Evolutionary conservation across 208 protist genomes (phyloP).

Genomic region (Wallacemonas sp.): DNA sequence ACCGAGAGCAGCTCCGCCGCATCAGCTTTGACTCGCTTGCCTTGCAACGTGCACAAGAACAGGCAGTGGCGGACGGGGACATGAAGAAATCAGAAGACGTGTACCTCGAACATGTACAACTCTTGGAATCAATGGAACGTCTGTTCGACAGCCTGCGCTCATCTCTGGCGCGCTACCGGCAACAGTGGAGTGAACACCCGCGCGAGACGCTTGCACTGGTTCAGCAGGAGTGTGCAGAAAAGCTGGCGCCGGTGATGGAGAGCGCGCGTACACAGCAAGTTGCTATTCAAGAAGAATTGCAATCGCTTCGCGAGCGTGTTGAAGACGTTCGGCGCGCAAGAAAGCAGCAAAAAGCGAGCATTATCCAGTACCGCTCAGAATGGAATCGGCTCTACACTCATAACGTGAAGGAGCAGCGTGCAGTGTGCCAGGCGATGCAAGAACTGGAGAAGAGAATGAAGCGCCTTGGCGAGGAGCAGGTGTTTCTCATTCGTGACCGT

Average conservation of each 20-base stretch:
- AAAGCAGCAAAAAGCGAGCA: constrained; percentile 29
- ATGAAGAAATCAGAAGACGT: constrained; percentile 80
- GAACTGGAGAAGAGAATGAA: constrained; percentile 65
- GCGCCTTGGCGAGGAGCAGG: constrained; percentile 46
- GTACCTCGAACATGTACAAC: constrained; percentile 74
- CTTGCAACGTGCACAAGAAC: constrained; percentile 69
- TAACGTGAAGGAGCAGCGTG: constrained; percentile 67
- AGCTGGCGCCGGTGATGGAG: not conserved
- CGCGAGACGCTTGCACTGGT: constrained; percentile 27
- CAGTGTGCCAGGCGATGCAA: constrained; percentile 67
- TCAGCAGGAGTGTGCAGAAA: constrained; percentile 21
- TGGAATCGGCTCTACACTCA: constrained; percentile 52
- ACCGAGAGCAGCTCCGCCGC: constrained; percentile 65
- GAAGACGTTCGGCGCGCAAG: constrained; percentile 32
- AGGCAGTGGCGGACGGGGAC: constrained; percentile 76
- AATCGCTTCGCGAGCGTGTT: constrained; percentile 29
- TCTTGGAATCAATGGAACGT: constrained; percentile 61
- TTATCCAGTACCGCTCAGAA: constrained; percentile 34
- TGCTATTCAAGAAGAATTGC: constrained; percentile 37
- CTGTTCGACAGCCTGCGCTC: constrained; percentile 61
- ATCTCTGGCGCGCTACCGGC: constrained; percentile 37
- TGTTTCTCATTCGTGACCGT: constrained; percentile 52
- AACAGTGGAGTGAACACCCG: constrained; percentile 29
- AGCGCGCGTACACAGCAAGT: constrained; percentile 5
- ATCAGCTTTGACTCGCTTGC: constrained; percentile 74